Evolutionary conservation across 805 yeast genomes (phyloP).

Genomic region (Scheffersomyces amazonensis): DNA sequence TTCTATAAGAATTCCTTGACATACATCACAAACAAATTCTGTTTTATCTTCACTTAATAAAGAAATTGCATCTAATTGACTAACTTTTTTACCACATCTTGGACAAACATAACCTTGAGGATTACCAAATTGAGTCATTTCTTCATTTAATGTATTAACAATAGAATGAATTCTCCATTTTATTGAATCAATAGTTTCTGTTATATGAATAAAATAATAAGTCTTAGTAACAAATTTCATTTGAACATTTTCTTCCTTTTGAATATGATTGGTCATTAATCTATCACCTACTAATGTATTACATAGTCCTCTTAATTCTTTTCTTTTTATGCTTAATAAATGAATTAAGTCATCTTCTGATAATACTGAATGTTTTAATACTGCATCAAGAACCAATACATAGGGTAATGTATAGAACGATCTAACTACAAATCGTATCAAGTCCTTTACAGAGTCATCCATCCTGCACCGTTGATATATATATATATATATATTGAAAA

Average conservation of each 20-base stretch:
- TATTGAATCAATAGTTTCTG: slow-evolving; percentile 92
- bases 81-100: slow-evolving; percentile 73
- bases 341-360: slow-evolving; percentile 88
- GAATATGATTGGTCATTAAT: slow-evolving; percentile 65
- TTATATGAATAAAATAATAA: slow-evolving; percentile 81
- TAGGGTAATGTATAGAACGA: slow-evolving; percentile 87
- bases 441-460: slow-evolving; percentile 46
- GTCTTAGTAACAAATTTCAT: slow-evolving; percentile 69
- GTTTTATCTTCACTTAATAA: slow-evolving; percentile 75
- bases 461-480: too few relatives aligned
- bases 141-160: slow-evolving; percentile 75
- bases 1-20: slow-evolving; percentile 74
- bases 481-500: too few relatives aligned
- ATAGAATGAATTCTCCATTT: slow-evolving; percentile 94
- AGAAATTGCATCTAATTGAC: slow-evolving; percentile 85
- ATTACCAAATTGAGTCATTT: slow-evolving; percentile 77
- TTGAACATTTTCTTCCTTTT: slow-evolving; percentile 54
- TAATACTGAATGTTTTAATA: slow-evolving; percentile 81
- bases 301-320: slow-evolving; percentile 81
- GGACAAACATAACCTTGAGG: slow-evolving; percentile 96
- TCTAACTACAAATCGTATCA: slow-evolving; percentile 76
- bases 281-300: slow-evolving; percentile 83
- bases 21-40: slow-evolving; percentile 80
- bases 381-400: slow-evolving; percentile 81
- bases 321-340: slow-evolving; percentile 78